Base-by-base conservation (phyloP, 805 yeast genomes). In the Yarrowia sp. region DNA sequence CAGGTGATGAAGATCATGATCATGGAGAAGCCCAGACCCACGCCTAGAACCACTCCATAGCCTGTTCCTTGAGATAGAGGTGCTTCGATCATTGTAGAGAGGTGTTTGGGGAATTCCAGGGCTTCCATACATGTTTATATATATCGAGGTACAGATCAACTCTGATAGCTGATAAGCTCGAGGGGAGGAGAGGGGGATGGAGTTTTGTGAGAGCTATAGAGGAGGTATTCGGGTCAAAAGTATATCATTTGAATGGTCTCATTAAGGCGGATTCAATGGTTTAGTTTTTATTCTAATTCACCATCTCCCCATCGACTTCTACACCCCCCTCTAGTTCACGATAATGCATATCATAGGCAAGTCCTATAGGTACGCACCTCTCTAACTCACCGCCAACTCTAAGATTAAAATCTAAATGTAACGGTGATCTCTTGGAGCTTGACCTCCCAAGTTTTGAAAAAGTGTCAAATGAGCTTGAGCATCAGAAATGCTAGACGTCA, bases 1-100 rank as follows among this genome's bases (percentile, higher is more conserved):
- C 81, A 83, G 0, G 97, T 91, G 67, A 90, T 88, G 53, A 84
- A 75, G 74, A 92, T 86, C 97, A 92, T 92, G 69, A 91, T 93
- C 2, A 83, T 73, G 14, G 92, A 88, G 61, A 79, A 79, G 12
- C 77, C 78, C 8, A 82, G 77, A n/a, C 97, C 97, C n/a, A 92
- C 83, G 22, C 97, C 97, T 19, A 91, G 89, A 32, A 92, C 90
- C 67, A 92, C 88, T 22, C 91, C 97, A 74, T 92, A 92, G 8
- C 97, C 97, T 1, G 90, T 92, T 46, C 92, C 89, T 77, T 91
- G 90, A 1, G 91, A 86, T 45, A 88, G 81, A 8, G 82, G 79
- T 50, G 79, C 42, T 26, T 49, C 59, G 26, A 64, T 40, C 46
- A 40, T 64, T 12, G 35, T 38, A 41, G 42, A 26, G 32, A 26